These are phyloP conservation scores for Lepidium campestre DNA, from an alignment of 441 rosid species.

Conservation along the genomic window DNA sequence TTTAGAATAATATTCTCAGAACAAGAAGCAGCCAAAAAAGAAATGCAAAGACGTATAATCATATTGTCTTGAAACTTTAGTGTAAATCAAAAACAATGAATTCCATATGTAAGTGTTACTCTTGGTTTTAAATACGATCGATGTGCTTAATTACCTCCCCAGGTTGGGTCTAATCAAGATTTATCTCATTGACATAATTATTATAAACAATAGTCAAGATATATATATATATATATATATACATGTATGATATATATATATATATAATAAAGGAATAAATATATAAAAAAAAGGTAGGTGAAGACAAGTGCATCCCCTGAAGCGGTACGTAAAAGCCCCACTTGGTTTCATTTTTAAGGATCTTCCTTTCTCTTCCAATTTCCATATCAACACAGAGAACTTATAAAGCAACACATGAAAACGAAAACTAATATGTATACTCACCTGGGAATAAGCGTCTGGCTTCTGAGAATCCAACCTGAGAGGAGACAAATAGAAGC, in stretches of 20 bases:
- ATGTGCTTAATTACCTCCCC: neutral
- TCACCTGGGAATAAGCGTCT: neutral
- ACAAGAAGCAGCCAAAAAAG: constrained; percentile 19
- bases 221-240: no score
- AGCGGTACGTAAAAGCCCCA: constrained; percentile 31
- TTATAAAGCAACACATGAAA: neutral
- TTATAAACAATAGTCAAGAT: no score
- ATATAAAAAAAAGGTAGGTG: neutral
- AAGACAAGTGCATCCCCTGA: constrained; percentile 38
- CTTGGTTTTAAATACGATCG: neutral
- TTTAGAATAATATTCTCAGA: constrained; percentile 17
- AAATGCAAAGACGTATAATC: constrained; percentile 3
- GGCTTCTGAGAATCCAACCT: constrained; percentile 2
- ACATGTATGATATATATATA: no score
- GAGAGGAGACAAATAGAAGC: neutral
- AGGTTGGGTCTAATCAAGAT: neutral
- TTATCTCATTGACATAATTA: neutral
- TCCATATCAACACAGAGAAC: neutral
- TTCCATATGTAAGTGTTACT: neutral
- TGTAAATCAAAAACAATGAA: neutral
- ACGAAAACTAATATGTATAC: neutral
- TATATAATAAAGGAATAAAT: neutral
- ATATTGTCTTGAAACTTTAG: neutral
- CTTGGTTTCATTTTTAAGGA: constrained; percentile 44
- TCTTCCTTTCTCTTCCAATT: constrained; percentile 3